phyloP scores from a whole-genome alignment of 1,139 yeast species.

The Kazachstania sp. region DNA sequence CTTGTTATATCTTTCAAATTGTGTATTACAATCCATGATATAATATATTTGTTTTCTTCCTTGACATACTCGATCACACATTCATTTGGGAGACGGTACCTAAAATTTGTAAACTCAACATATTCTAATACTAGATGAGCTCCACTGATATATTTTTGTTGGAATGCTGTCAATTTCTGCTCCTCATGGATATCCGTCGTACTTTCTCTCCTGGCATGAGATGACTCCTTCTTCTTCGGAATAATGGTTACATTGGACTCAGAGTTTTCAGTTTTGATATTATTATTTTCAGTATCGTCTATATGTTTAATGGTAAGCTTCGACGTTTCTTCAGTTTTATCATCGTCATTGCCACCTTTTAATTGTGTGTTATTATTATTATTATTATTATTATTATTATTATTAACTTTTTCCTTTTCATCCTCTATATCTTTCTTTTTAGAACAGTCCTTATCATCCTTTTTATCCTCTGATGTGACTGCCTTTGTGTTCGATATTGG shows the following conservation, averaged over 20 bases:
- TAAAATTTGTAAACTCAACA: slow-evolving; percentile 65
- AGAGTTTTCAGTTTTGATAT: too few relatives aligned
- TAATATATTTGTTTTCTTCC: slow-evolving; percentile 24
- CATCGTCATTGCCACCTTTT: not conserved
- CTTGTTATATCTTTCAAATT: slow-evolving; percentile 24
- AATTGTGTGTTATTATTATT: not conserved
- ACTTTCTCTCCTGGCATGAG: slow-evolving; percentile 9
- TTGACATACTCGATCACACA: slow-evolving; percentile 56
- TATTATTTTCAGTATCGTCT: too few relatives aligned
- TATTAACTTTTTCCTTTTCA: too few relatives aligned
- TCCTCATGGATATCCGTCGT: slow-evolving; percentile 34
- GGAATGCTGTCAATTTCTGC: slow-evolving; percentile 55
- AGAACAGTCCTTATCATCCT: too few relatives aligned
- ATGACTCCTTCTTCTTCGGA: slow-evolving; percentile 4
- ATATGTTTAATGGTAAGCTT: too few relatives aligned
- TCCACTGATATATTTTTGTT: slow-evolving; percentile 55
- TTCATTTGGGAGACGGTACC: slow-evolving; percentile 68
- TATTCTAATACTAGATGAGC: slow-evolving; percentile 81
- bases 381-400: too few relatives aligned
- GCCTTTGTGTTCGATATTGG: not conserved
- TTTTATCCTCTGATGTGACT: too few relatives aligned
- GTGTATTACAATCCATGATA: slow-evolving; percentile 30
- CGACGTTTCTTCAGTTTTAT: too few relatives aligned
- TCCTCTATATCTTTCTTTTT: too few relatives aligned
- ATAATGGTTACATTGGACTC: not conserved